Percentiles rank a stretch among this genome's conserved stretches.
phyloP scores from a whole-genome alignment of 305 asterid genomes.

The Plantago rigida region DNA sequence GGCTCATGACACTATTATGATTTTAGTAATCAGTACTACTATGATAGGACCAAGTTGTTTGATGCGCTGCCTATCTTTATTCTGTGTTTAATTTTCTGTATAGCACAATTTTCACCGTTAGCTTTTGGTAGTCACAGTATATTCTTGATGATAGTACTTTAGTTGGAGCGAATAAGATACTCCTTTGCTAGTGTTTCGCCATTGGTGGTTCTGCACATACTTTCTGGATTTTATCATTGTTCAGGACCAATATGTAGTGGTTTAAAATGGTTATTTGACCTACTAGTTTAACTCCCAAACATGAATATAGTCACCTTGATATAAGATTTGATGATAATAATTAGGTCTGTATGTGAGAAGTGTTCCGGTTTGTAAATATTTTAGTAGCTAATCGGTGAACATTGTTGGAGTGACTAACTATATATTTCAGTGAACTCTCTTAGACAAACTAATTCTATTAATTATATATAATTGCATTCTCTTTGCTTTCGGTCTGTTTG shows the following conservation, averaged over 20 bases:
- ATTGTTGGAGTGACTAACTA: slow-evolving; percentile 5
- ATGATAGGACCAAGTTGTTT: neutral
- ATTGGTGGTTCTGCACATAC: slow-evolving; percentile 12
- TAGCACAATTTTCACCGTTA: slow-evolving; percentile 3
- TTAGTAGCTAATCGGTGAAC: slow-evolving; percentile 9
- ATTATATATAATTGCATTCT: slow-evolving; percentile 2
- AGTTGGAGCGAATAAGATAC: neutral
- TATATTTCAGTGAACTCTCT: neutral
- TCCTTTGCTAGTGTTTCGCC: slow-evolving; percentile 1
- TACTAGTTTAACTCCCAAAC: slow-evolving; percentile 4
- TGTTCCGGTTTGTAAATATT: slow-evolving; percentile 14
- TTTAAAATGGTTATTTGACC: neutral
- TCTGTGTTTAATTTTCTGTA: neutral
- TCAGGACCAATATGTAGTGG: no score
- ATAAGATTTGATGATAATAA: slow-evolving; percentile 3
- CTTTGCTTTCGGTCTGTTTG: neutral
- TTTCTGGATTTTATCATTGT: neutral
- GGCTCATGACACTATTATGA: neutral
- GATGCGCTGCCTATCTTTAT: neutral
- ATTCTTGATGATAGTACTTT: slow-evolving; percentile 10
- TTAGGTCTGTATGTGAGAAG: slow-evolving; percentile 7
- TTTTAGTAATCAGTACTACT: neutral
- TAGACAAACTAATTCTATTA: slow-evolving; percentile 18
- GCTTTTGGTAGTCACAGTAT: slow-evolving; percentile 14
- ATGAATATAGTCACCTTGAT: slow-evolving; percentile 14